Evolutionary conservation across 192 early-diverging fungal genomes (phyloP).

Genomic region (Chytriomyces sp.): DNA sequence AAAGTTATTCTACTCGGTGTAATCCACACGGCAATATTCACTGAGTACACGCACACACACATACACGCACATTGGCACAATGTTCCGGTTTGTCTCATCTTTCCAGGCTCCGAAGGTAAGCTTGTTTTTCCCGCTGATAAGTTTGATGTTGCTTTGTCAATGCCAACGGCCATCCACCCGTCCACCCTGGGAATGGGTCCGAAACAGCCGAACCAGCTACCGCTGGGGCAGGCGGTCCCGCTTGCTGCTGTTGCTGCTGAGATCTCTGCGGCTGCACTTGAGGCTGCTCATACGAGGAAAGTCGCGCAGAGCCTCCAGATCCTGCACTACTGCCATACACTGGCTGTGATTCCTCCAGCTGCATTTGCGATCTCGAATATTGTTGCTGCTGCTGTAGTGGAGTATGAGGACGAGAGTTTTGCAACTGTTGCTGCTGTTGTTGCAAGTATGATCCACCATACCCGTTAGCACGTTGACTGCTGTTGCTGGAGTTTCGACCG

Average conservation of each 20-base stretch:
- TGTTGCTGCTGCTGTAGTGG: conserved; percentile 18
- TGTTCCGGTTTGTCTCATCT: not conserved
- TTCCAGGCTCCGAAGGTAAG: not conserved
- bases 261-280: no score
- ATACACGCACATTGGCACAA: not conserved
- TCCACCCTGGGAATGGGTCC: conserved; percentile 23
- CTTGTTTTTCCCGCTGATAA: not conserved
- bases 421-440: not conserved
- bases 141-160: conserved; percentile 13
- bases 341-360: conserved; percentile 2
- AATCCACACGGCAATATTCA: no score
- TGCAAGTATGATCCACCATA: not conserved
- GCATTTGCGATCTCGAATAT: conserved; percentile 14
- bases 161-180: conserved; percentile 19
- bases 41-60: no score
- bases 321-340: no score
- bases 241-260: no score
- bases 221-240: no score
- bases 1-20: no score
- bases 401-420: not conserved
- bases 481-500: not conserved
- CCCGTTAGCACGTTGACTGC: not conserved
- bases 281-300: no score
- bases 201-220: not conserved
- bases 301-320: no score